phyloP scores from a whole-genome alignment of 495 filamentous ascomycete species.

The Aspergillus bertholletiae region DNA sequence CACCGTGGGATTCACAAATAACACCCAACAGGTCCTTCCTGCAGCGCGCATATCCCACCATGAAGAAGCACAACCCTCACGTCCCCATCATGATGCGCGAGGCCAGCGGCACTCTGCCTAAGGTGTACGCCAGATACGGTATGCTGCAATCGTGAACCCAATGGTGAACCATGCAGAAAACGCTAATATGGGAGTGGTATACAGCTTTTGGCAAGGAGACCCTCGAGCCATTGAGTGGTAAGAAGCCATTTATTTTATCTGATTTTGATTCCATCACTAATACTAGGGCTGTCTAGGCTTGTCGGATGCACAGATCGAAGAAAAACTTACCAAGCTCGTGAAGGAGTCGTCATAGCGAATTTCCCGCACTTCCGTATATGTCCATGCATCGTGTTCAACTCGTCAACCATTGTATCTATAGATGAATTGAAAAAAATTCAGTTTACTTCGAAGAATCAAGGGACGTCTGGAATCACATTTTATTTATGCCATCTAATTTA shows the following conservation, averaged over 20 bases:
- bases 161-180: not conserved
- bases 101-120: slow-evolving; percentile 74
- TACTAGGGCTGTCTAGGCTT: slow-evolving; percentile 53
- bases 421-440: slow-evolving; percentile 31
- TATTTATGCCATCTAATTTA: slow-evolving; percentile 5
- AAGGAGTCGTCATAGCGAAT: slow-evolving; percentile 49
- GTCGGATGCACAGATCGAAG: slow-evolving; percentile 89
- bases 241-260: too few species aligned
- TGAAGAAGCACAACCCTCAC: slow-evolving; percentile 98
- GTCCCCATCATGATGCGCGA: slow-evolving; percentile 94
- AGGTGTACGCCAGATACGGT: slow-evolving; percentile 93
- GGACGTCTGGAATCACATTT: not conserved
- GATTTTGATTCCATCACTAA: not conserved
- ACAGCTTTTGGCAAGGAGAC: slow-evolving; percentile 86
- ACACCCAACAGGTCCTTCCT: slow-evolving; percentile 71
- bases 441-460: not conserved
- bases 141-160: slow-evolving; percentile 19
- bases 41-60: slow-evolving; percentile 87
- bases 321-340: slow-evolving; percentile 76
- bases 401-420: slow-evolving; percentile 42
- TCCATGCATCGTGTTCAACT: slow-evolving; percentile 26
- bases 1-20: not conserved
- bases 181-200: slow-evolving; percentile 7
- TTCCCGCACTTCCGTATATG: slow-evolving; percentile 21
- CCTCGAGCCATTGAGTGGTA: slow-evolving; percentile 76